Conservation (phyloP, 768 basidiomycete species). For the Hydnomerulius pinastri region DNA sequence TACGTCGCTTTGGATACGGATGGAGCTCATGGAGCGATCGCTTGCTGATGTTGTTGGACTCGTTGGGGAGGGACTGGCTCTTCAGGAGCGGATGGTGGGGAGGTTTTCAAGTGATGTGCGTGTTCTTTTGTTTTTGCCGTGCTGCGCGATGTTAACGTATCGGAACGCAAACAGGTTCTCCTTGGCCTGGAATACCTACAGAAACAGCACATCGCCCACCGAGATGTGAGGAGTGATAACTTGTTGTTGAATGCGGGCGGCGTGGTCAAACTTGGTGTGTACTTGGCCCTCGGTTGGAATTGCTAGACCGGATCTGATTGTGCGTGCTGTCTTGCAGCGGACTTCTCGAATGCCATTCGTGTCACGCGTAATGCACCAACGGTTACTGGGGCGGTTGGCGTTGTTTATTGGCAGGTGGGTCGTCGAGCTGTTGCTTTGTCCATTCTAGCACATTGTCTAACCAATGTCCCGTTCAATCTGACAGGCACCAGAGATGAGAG, state of each 20-base stretch:
- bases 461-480: not conserved
- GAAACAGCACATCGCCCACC: constrained; percentile 69
- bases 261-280: constrained; percentile 73
- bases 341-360: constrained; percentile 77
- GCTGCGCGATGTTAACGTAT: not conserved
- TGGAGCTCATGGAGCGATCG: constrained; percentile 90
- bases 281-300: not conserved
- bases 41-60: constrained; percentile 78
- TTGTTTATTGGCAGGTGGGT: constrained; percentile 77
- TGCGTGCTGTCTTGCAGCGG: constrained; percentile 48
- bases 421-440: not conserved
- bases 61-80: constrained; percentile 57
- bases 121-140: constrained; percentile 16
- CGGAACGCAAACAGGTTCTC: constrained; percentile 48
- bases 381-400: constrained; percentile 64
- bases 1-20: constrained; percentile 78
- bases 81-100: constrained; percentile 71
- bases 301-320: constrained; percentile 1
- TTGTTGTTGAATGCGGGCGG: constrained; percentile 69
- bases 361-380: constrained; percentile 53
- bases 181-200: constrained; percentile 68
- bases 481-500: constrained; percentile 78
- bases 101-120: constrained; percentile 78
- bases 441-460: constrained; percentile 3
- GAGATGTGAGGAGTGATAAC: constrained; percentile 86